Conservation (phyloP, 306 rosid species). For the Gillenia trifoliata region DNA sequence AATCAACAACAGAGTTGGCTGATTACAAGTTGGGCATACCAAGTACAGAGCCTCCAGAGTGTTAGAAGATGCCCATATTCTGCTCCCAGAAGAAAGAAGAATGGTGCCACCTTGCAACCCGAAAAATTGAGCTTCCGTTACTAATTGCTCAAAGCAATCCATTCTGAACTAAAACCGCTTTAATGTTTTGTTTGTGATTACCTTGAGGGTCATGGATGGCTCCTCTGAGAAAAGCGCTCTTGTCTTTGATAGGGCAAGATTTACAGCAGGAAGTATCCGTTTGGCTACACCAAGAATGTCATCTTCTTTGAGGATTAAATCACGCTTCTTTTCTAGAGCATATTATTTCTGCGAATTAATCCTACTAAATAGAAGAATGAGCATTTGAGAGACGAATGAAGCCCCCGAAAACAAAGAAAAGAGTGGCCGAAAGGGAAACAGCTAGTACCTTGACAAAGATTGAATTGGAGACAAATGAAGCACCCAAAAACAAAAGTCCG, state of each 20-base stretch:
- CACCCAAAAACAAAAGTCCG: conserved; percentile 54
- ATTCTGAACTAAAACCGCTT: not conserved
- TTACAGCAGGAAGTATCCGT: conserved; percentile 56
- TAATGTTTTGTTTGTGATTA: conserved; percentile 23
- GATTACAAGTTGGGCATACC: conserved; percentile 35
- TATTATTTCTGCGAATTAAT: conserved; percentile 41
- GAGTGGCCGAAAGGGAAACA: not conserved
- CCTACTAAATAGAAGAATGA: not conserved
- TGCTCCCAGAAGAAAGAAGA: conserved; percentile 75
- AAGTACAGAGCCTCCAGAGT: conserved; percentile 63
- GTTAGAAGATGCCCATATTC: conserved; percentile 83
- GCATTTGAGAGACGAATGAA: conserved; percentile 72
- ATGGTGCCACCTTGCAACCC: conserved; percentile 65
- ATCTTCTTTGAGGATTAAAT: conserved; percentile 56
- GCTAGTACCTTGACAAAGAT: conserved; percentile 58
- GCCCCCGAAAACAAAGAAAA: conserved; percentile 34
- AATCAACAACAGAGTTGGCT: not conserved
- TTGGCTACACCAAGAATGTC: conserved; percentile 62
- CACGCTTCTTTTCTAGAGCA: conserved; percentile 31
- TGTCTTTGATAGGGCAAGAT: conserved; percentile 56
- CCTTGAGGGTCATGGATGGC: conserved; percentile 82
- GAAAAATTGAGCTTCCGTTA: conserved; percentile 7
- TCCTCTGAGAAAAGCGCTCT: conserved; percentile 73
- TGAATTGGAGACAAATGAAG: conserved; percentile 68
- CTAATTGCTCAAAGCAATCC: not conserved